A percentile compares a stretch with the other conserved stretches of the same genome.
phyloP scores from a whole-genome alignment of 768 basidiomycete species.

The Naganishia antarctica region DNA sequence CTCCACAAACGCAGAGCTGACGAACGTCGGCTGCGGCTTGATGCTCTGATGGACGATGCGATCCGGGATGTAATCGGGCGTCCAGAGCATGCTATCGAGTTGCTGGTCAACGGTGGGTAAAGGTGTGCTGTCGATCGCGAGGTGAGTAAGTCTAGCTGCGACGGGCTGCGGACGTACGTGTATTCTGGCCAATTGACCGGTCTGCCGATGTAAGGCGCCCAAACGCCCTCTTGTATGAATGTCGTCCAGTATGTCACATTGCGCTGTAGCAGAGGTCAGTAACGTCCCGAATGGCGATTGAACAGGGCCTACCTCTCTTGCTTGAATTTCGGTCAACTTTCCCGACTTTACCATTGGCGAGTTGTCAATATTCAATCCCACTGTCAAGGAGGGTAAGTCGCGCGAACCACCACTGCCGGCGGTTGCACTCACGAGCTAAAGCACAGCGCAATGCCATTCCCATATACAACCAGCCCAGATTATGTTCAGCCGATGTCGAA shows the following conservation, averaged over 20 bases:
- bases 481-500: conserved; percentile 51
- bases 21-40: conserved; percentile 33
- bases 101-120: conserved; percentile 34
- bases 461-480: conserved; percentile 54
- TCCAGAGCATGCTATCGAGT: conserved; percentile 36
- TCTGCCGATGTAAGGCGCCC: conserved; percentile 42
- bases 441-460: conserved; percentile 46
- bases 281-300: not conserved
- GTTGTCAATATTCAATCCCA: conserved; percentile 42
- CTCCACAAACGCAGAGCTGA: conserved; percentile 40
- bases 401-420: too few relatives aligned
- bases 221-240: conserved; percentile 40
- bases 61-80: conserved; percentile 21
- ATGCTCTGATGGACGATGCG: conserved; percentile 23
- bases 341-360: conserved; percentile 33
- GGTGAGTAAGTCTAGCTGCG: not conserved
- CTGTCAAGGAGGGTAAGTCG: too few relatives aligned
- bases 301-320: conserved; percentile 31
- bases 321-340: conserved; percentile 34
- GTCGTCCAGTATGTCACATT: conserved; percentile 40
- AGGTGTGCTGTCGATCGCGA: conserved; percentile 17
- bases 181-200: conserved; percentile 35
- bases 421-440: conserved; percentile 41
- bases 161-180: conserved; percentile 15
- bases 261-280: conserved; percentile 25